Base-by-base conservation (phyloP, 2,329 filamentous ascomycete species). In the Xylariomycetidae sp. region DNA sequence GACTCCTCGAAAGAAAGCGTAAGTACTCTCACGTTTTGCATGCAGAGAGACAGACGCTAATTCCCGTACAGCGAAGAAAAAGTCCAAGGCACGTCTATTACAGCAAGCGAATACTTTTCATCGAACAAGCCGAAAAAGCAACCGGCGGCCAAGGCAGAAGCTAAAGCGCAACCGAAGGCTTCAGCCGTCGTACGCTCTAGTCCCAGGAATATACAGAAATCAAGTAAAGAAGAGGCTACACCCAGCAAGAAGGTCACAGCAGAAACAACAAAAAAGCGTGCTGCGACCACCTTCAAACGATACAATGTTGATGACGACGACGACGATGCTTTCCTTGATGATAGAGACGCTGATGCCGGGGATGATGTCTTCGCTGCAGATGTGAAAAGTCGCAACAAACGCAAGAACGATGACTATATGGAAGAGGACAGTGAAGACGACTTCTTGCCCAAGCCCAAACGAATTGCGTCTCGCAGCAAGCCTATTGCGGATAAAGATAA, bases 301-400 rank as follows among this genome's bases (percentile, higher is more conserved):
- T 52, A 63, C 35, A n/a, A n/a, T n/a, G n/a, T n/a, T n/a, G 50
- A 56, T 16, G 44, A 52, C 4, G 58, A 74, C 22, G 69, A 76
- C 22, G 72, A 78, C 37, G 70, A 71, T 7, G 71, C 77, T 48
- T 72, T 68, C 5, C 77, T 74, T 37, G 61, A 83, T 45, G 76
- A 86, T 14, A 82, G 85, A 33, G 81, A 80, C 20, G 70, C 74
- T 6, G 77, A 86, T 27, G 81, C 76, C 3, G 83, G 77, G n/a
- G 84, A 88, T 44, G 89, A 95, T 48, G 88, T 95, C 14, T 89
- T 89, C 58, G 84, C 82, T 11, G 81, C 83, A 4, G 80, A 86
- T 44, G 74, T 72, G 20, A 83, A 80, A 53, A 74, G 73, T 30
- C 66, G 74, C 27, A 77, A 73, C 36, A 86, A 80, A 54, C 70